Base-by-base conservation (phyloP, 768 basidiomycete genomes). In the Mycena pura region DNA sequence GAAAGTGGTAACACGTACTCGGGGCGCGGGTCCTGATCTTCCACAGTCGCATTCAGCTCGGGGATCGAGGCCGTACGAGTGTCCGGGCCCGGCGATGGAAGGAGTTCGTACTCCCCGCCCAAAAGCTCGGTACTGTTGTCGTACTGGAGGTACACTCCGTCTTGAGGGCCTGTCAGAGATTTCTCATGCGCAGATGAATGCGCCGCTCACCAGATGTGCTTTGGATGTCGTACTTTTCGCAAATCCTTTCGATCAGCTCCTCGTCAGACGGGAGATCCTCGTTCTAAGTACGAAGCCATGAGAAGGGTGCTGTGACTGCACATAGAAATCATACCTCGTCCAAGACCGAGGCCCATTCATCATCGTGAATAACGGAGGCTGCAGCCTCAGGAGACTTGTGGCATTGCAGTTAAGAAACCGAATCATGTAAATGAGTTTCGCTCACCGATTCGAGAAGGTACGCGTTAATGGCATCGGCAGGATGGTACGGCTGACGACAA, bases 371-470 rank as follows among this genome's bases (percentile, higher is more conserved):
- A 19, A 58, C 8, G 7, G 57, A 39, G 17, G 44, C 48, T 10
- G 8, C 6, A 13, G 48, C 57, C 15, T 58, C 31, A 21, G 39
- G 41, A 25, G 2, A 58, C 57, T 58, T 5, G 25, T 4, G 24
- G 11, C 14, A 31, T 15, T 13, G 45, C 45, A 47, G 4, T 47
- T 25, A n/a, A 49, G 24, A 17, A 14, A 31, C n/a, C 11, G 4
- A 36, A 31, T 28, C 7, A 38, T 4, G 19, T 27, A 39, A 4
- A 21, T 27, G 1, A 11, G 15, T 19, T 6, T 24, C 8, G 43
- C 47, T 43, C 24, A 58, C 57, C n/a, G 39, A 31, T 6, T 58
- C 31, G 6, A 58, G 48, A 17, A 58, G 48, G 50, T 58, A 44
- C 6, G 38, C 45, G 17, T 58, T 58, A 14, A 58, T 44, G 1